Conservation (phyloP, 306 rosid genomes). For the Chamaecrista fasciculata region DNA sequence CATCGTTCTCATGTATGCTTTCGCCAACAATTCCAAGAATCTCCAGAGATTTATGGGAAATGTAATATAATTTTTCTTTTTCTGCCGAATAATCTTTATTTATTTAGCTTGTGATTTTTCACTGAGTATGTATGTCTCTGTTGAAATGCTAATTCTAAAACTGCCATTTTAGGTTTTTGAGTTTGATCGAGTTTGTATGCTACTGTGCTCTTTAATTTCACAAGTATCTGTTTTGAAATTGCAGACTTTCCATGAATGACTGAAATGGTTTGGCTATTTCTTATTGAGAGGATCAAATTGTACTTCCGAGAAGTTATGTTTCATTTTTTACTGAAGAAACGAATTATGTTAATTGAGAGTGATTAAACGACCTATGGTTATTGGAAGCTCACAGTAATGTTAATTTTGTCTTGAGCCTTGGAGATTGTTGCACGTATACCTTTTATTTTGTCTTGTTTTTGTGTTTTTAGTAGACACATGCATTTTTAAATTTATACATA, state of each 20-base stretch:
- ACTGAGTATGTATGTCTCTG: background rate
- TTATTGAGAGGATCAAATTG: too few species aligned
- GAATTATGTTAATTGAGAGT: too few species aligned
- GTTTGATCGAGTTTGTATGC: background rate
- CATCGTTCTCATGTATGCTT: constrained; percentile 68
- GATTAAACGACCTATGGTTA: too few species aligned
- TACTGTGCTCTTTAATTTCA: background rate
- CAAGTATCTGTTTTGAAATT: background rate
- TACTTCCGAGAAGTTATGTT: too few species aligned
- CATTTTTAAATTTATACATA: too few species aligned
- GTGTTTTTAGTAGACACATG: too few species aligned
- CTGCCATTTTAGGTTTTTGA: background rate
- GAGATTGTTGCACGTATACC: too few species aligned
- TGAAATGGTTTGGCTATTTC: too few species aligned
- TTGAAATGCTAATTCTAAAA: background rate
- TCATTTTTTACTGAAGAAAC: too few species aligned
- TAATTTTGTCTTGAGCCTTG: too few species aligned
- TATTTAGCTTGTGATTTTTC: background rate
- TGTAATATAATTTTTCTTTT: constrained; percentile 31
- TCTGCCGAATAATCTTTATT: background rate
- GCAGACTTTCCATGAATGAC: background rate
- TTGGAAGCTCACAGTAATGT: too few species aligned
- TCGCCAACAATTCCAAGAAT: constrained; percentile 66
- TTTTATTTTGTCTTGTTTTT: too few species aligned
- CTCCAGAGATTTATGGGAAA: constrained; percentile 79